These are phyloP conservation scores for Xylariomycetidae sp. DNA, from an alignment of 2,329 filamentous ascomycete species.

Conservation along the genomic window DNA sequence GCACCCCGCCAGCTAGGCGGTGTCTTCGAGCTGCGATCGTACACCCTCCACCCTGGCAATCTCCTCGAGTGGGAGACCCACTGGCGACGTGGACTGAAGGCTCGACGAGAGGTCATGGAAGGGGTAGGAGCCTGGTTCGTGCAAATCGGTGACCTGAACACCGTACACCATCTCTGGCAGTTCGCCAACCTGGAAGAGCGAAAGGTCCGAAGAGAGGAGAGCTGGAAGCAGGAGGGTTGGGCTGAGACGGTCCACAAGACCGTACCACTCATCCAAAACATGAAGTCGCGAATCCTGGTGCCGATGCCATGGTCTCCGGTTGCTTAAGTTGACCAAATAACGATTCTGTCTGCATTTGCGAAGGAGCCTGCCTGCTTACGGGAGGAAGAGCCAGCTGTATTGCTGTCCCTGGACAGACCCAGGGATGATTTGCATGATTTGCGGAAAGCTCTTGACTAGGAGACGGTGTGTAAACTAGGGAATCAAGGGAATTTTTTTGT, in stretches of 20 bases:
- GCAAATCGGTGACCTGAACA: constrained; percentile 95
- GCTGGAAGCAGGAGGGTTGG: constrained; percentile 94
- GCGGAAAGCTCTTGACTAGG: neutral
- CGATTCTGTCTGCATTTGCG: too few relatives aligned
- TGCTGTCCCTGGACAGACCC: neutral
- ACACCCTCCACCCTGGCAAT: constrained; percentile 93
- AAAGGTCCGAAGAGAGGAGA: constrained; percentile 84
- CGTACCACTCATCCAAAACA: constrained; percentile 90
- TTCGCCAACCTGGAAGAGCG: constrained; percentile 96
- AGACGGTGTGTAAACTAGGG: too few relatives aligned
- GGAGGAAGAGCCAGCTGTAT: too few relatives aligned
- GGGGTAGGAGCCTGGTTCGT: constrained; percentile 98
- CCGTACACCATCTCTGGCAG: constrained; percentile 97
- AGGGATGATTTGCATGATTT: neutral
- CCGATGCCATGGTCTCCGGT: constrained; percentile 97
- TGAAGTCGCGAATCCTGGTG: constrained; percentile 91
- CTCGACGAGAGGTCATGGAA: constrained; percentile 95
- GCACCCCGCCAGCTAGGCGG: constrained; percentile 85
- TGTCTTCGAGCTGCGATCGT: constrained; percentile 92
- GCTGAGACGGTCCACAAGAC: constrained; percentile 98
- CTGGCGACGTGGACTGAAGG: constrained; percentile 88
- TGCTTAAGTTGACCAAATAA: constrained; percentile 45
- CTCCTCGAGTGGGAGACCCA: constrained; percentile 98
- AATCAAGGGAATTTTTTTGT: too few relatives aligned
- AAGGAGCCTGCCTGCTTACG: too few relatives aligned